Conservation (phyloP, 2,329 filamentous ascomycete genomes). For the Neofusicoccum laricinum region DNA sequence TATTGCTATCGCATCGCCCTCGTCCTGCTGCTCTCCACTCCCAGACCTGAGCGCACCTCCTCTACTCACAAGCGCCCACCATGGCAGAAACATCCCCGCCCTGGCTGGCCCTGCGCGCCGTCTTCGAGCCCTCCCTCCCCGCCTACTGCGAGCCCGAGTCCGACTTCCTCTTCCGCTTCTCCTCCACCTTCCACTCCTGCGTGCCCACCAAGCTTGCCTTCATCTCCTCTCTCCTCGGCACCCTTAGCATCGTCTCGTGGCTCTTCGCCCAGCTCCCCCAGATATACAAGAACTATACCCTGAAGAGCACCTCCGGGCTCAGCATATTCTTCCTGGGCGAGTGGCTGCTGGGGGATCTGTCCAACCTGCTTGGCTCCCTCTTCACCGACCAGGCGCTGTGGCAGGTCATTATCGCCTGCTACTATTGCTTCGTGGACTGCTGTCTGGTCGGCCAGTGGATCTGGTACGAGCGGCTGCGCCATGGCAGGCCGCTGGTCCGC, state of each 20-base stretch:
- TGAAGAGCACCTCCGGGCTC: slow-evolving; percentile 63
- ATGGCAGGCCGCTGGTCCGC: slow-evolving; percentile 41
- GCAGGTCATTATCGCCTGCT: slow-evolving; percentile 63
- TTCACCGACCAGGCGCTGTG: slow-evolving; percentile 64
- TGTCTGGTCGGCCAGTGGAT: slow-evolving; percentile 62
- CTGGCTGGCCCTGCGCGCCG: slow-evolving; percentile 3
- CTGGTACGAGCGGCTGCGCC: slow-evolving; percentile 61
- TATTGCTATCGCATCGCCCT: background rate
- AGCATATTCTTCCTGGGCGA: slow-evolving; percentile 64
- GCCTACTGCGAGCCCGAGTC: slow-evolving; percentile 60
- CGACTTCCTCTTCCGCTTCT: slow-evolving; percentile 56
- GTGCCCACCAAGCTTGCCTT: slow-evolving; percentile 63
- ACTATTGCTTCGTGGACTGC: slow-evolving; percentile 66
- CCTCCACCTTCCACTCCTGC: slow-evolving; percentile 60
- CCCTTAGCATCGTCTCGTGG: slow-evolving; percentile 64
- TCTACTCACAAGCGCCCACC: background rate
- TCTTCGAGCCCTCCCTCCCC: slow-evolving; percentile 46
- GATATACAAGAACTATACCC: slow-evolving; percentile 65
- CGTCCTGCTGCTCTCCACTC: background rate
- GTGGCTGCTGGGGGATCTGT: slow-evolving; percentile 64
- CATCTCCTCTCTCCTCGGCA: slow-evolving; percentile 59
- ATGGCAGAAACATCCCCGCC: slow-evolving; percentile 11
- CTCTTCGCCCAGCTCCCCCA: slow-evolving; percentile 68
- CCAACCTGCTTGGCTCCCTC: slow-evolving; percentile 61
- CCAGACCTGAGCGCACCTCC: background rate